Percentiles rank a stretch among this genome's conserved stretches.
phyloP scores from a whole-genome alignment of 2,329 filamentous ascomycete genomes.

The Penicillium rolfsii region DNA sequence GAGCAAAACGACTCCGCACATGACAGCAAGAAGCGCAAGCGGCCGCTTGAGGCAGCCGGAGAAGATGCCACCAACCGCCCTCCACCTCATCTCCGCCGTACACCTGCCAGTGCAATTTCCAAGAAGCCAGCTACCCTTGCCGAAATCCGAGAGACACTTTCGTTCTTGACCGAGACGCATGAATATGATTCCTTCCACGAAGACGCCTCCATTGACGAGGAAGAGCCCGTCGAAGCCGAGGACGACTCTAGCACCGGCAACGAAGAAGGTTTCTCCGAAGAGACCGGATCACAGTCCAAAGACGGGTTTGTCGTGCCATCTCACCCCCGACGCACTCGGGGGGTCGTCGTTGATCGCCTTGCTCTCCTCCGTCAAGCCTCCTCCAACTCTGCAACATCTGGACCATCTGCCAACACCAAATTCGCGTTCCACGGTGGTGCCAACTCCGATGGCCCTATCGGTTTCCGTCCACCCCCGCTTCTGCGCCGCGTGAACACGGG shows the following conservation, averaged over 20 bases:
- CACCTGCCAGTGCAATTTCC: conserved; percentile 54
- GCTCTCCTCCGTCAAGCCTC: conserved; percentile 51
- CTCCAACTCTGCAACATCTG: conserved; percentile 43
- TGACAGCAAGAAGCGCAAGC: conserved; percentile 45
- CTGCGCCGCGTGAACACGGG: conserved; percentile 37
- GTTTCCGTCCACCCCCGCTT: conserved; percentile 39
- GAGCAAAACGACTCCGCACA: conserved; percentile 27
- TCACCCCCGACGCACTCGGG: conserved; percentile 45
- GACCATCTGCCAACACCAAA: conserved; percentile 30
- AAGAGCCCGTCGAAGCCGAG: conserved; percentile 21
- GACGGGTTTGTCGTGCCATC: conserved; percentile 34
- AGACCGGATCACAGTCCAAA: conserved; percentile 32
- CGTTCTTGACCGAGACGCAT: conserved; percentile 76
- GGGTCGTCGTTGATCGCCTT: conserved; percentile 50
- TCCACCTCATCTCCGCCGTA: conserved; percentile 65
- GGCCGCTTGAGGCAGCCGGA: conserved; percentile 43
- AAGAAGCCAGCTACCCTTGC: conserved; percentile 74
- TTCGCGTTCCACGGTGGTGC: conserved; percentile 40
- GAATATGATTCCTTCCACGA: conserved; percentile 58
- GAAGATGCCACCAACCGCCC: conserved; percentile 55
- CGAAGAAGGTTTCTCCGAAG: conserved; percentile 23
- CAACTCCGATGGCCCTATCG: conserved; percentile 29
- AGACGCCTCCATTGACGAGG: conserved; percentile 55
- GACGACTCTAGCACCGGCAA: conserved; percentile 25
- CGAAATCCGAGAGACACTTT: conserved; percentile 82